A percentile compares a stretch with the other conserved stretches of the same genome.
These are phyloP conservation scores for Magnolia sinica DNA, from an alignment of 164 flowering plant genomes.

Conservation along the genomic window DNA sequence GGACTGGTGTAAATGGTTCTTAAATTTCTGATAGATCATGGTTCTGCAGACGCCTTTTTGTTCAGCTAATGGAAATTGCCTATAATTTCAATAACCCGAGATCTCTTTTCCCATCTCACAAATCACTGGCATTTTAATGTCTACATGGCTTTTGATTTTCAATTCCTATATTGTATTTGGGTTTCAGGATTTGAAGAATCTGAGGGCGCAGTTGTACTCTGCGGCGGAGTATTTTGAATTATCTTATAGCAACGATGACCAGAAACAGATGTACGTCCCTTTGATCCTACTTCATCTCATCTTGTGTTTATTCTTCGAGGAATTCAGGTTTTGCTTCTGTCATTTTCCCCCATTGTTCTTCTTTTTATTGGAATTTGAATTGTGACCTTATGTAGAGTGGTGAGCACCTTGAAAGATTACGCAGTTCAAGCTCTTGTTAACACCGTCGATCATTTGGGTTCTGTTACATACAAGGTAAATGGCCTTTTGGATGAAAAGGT, in stretches of 20 bases:
- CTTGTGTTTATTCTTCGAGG: neutral
- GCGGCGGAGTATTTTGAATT: slow-evolving; percentile 94
- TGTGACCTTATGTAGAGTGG: slow-evolving; percentile 49
- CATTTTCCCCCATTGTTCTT: neutral
- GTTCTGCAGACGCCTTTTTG: neutral
- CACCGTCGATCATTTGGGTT: slow-evolving; percentile 93
- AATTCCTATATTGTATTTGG: neutral
- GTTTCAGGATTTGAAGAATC: slow-evolving; percentile 82
- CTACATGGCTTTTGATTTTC: neutral
- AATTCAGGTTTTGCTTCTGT: neutral
- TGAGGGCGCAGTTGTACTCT: slow-evolving; percentile 81
- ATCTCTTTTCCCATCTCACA: neutral
- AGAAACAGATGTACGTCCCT: slow-evolving; percentile 66
- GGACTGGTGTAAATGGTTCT: neutral
- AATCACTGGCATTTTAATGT: neutral
- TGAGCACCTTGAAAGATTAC: slow-evolving; percentile 81
- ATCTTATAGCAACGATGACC: slow-evolving; percentile 78
- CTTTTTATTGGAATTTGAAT: neutral
- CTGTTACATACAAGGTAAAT: slow-evolving; percentile 72
- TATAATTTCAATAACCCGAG: neutral
- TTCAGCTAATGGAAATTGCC: neutral
- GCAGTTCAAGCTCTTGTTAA: slow-evolving; percentile 84
- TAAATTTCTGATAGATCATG: neutral
- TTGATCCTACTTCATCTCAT: neutral
- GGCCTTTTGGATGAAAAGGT: slow-evolving; percentile 74